A percentile compares a stretch with the other conserved stretches of the same genome.
Evolutionary conservation across 225 moss, liverwort and hornwort species (phyloP).

Genomic region (Marchantia paleacea): DNA sequence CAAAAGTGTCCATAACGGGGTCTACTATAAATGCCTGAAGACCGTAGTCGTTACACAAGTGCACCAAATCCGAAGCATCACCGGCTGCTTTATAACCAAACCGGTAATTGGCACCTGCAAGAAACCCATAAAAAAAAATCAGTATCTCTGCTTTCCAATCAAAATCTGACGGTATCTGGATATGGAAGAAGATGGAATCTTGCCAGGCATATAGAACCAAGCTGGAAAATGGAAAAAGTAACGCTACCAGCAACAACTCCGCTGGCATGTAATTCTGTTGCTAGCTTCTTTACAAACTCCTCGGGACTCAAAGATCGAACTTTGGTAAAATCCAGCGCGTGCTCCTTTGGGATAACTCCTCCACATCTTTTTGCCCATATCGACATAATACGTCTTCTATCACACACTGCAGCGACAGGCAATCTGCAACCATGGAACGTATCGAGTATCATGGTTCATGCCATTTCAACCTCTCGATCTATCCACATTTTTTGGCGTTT

Average conservation of each 20-base stretch:
- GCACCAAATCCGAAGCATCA: slow-evolving; percentile 80
- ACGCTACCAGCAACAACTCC: slow-evolving; percentile 83
- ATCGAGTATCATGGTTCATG: neutral
- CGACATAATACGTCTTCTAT: slow-evolving; percentile 75
- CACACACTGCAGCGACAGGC: slow-evolving; percentile 81
- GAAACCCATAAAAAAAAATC: neutral
- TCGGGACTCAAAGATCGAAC: slow-evolving; percentile 82
- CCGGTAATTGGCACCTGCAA: slow-evolving; percentile 83
- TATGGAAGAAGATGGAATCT: neutral
- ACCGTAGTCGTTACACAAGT: slow-evolving; percentile 73
- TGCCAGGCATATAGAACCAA: neutral
- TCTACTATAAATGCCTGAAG: slow-evolving; percentile 75
- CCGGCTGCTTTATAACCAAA: slow-evolving; percentile 97
- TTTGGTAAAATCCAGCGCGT: slow-evolving; percentile 73
- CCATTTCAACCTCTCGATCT: neutral
- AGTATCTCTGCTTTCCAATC: neutral
- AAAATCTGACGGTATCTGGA: neutral
- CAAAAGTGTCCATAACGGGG: slow-evolving; percentile 72
- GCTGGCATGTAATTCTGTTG: slow-evolving; percentile 74
- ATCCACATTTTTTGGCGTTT: neutral
- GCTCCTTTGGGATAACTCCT: slow-evolving; percentile 63
- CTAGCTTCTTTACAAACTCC: slow-evolving; percentile 87
- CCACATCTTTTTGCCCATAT: slow-evolving; percentile 70
- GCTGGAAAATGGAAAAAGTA: neutral
- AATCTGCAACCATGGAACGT: slow-evolving; percentile 52